A percentile compares a stretch with the other conserved stretches of the same genome.
phyloP scores from a whole-genome alignment of 371 early-diverging fungal genomes.

The Apophysomyces ossiformis region DNA sequence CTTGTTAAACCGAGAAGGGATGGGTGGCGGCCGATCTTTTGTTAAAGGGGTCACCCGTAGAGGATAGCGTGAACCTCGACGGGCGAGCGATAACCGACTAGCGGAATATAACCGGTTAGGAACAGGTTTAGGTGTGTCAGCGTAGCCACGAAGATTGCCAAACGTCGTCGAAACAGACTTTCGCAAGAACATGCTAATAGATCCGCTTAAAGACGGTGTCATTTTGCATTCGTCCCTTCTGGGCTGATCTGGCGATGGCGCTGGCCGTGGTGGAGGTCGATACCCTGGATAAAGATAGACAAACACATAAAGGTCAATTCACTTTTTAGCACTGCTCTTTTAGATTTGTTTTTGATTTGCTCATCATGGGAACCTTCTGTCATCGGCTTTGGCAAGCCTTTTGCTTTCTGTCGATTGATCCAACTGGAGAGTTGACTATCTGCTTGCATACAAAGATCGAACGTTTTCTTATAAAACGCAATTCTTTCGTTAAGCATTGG shows the following conservation, averaged over 20 bases:
- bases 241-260: constrained; percentile 4
- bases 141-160: not conserved
- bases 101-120: not conserved
- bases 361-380: constrained; percentile 23
- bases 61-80: not conserved
- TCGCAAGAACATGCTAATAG: constrained; percentile 18
- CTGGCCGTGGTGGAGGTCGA: constrained; percentile 25
- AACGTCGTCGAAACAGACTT: constrained; percentile 8
- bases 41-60: not conserved
- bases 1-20: not conserved
- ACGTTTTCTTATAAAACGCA: constrained; percentile 42
- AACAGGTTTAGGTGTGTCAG: not conserved
- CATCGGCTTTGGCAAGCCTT: constrained; percentile 31
- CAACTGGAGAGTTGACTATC: constrained; percentile 31
- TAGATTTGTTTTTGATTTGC: not conserved
- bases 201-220: constrained; percentile 11
- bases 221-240: not conserved
- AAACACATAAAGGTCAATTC: too few relatives aligned
- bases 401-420: constrained; percentile 22
- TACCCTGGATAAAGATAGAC: constrained; percentile 18
- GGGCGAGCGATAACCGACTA: not conserved
- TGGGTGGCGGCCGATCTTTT: not conserved
- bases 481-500: constrained; percentile 38
- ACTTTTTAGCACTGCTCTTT: not conserved
- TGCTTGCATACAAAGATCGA: constrained; percentile 31